A percentile compares a stretch with the other conserved stretches of the same genome.
Evolutionary conservation across 2,329 filamentous ascomycete species (phyloP).

Genomic region (Rasamsonia emersonii): DNA sequence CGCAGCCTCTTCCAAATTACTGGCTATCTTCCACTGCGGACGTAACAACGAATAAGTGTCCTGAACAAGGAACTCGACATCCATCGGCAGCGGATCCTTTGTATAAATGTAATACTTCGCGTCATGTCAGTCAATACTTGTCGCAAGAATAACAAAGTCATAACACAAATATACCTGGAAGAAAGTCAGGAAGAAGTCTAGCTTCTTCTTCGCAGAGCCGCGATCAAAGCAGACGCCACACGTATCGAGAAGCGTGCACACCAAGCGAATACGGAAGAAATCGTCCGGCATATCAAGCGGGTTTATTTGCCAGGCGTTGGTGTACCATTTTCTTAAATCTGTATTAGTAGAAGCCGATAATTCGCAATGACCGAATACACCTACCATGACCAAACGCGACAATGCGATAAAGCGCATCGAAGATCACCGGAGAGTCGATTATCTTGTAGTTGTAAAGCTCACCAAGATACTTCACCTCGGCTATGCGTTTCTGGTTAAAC

Average conservation of each 20-base stretch:
- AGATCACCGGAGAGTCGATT: conserved; percentile 89
- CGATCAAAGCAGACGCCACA: conserved; percentile 95
- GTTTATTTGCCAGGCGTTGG: conserved; percentile 71
- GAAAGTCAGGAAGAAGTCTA: conserved; percentile 95
- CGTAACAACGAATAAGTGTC: conserved; percentile 79
- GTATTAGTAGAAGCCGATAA: conserved; percentile 6
- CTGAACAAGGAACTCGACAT: conserved; percentile 92
- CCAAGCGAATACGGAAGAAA: conserved; percentile 87
- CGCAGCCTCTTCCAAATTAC: conserved; percentile 72
- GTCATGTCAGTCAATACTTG: conserved; percentile 10
- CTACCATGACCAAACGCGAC: conserved; percentile 80
- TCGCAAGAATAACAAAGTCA: not conserved
- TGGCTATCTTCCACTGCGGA: conserved; percentile 85
- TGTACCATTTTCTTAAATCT: conserved; percentile 56
- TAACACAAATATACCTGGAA: conserved; percentile 58
- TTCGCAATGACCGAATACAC: conserved; percentile 13
- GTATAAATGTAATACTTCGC: conserved; percentile 86
- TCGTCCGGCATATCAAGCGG: conserved; percentile 83
- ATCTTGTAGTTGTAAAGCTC: conserved; percentile 98
- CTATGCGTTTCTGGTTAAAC: conserved; percentile 87
- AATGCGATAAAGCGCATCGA: conserved; percentile 90
- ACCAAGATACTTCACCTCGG: conserved; percentile 91
- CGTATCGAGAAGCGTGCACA: conserved; percentile 83
- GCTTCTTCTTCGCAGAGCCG: conserved; percentile 87
- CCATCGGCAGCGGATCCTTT: conserved; percentile 86